phyloP scores from a whole-genome alignment of 2,329 filamentous ascomycete genomes.

The Aspergillus unguis region DNA sequence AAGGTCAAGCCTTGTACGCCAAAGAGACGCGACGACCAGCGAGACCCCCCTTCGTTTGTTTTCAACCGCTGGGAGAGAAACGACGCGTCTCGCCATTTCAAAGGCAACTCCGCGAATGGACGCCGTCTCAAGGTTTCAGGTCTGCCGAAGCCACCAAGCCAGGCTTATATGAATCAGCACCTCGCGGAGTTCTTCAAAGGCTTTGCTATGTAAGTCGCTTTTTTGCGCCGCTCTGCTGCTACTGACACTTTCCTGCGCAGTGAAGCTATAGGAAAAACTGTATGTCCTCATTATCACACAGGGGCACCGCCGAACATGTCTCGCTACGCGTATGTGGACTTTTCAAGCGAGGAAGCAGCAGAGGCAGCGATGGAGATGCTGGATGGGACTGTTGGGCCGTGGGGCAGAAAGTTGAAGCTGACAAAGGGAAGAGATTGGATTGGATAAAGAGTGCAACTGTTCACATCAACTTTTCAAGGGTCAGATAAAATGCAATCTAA shows the following conservation, averaged over 20 bases:
- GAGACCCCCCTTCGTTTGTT: neutral
- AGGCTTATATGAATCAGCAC: neutral
- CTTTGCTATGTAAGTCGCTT: neutral
- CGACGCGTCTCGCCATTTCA: neutral
- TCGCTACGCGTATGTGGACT: neutral
- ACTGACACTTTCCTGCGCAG: neutral
- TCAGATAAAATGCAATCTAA: too few species aligned
- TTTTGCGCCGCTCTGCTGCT: neutral
- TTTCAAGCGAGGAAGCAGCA: neutral
- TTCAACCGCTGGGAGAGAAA: neutral
- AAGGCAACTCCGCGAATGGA: neutral
- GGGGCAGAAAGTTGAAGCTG: neutral
- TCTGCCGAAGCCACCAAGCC: neutral
- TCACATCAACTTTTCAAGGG: too few species aligned
- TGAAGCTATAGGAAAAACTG: neutral
- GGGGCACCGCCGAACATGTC: too few species aligned
- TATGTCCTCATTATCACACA: too few species aligned
- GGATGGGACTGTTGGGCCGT: neutral
- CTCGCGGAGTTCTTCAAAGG: neutral
- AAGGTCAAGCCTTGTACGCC: slow-evolving; percentile 54
- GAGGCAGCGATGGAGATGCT: neutral
- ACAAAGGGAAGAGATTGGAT: neutral
- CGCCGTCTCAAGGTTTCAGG: neutral
- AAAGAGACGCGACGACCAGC: neutral
- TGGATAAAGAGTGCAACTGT: too few species aligned